Evolutionary conservation across 129 eudicot genomes (phyloP).

Genomic region (Flaveria linearis): DNA sequence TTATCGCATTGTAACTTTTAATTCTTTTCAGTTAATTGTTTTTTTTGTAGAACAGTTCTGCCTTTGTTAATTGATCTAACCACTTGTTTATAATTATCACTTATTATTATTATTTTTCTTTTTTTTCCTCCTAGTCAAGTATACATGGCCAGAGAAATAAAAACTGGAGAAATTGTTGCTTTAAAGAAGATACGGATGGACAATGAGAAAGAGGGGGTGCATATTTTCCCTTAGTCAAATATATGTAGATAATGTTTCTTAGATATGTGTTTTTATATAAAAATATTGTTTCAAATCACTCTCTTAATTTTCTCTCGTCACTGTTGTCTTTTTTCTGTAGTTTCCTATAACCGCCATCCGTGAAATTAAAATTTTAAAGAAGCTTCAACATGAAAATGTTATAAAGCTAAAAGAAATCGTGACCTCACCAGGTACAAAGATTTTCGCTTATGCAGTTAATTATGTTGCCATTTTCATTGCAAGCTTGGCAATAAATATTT

Average conservation of each 20-base stretch:
- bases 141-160: slow-evolving; percentile 60
- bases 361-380: slow-evolving; percentile 68
- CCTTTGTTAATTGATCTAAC: slow-evolving; percentile 16
- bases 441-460: background rate
- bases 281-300: slow-evolving; percentile 5
- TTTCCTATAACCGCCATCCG: slow-evolving; percentile 70
- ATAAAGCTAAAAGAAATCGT: slow-evolving; percentile 65
- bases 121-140: slow-evolving; percentile 51
- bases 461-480: slow-evolving; percentile 13
- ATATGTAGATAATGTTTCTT: slow-evolving; percentile 9
- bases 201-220: slow-evolving; percentile 61
- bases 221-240: background rate
- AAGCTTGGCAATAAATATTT: background rate
- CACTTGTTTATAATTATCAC: background rate
- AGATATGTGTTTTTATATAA: background rate
- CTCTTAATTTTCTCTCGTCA: background rate
- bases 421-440: slow-evolving; percentile 55
- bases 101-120: background rate
- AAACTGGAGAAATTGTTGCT: slow-evolving; percentile 68
- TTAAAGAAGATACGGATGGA: slow-evolving; percentile 69
- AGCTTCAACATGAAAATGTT: slow-evolving; percentile 71
- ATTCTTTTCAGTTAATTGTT: background rate
- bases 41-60: background rate
- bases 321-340: slow-evolving; percentile 30
- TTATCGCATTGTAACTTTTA: background rate